Evolutionary conservation across 1,284 basidiomycete species (phyloP).

Genomic region (Heterobasidion parviporum): DNA sequence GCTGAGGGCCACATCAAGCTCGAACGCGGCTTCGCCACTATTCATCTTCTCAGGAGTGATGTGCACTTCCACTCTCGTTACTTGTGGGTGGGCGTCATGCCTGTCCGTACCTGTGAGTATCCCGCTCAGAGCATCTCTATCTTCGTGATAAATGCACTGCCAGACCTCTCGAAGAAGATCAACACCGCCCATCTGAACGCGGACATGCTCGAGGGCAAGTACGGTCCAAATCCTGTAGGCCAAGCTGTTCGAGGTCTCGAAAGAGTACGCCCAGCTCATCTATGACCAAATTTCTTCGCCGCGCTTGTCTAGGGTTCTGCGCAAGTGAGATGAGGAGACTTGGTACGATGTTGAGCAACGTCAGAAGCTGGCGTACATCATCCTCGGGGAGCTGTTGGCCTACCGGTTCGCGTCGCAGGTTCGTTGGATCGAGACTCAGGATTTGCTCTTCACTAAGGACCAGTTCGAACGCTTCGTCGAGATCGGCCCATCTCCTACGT

Average conservation of each 20-base stretch:
- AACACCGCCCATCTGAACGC: slow-evolving; percentile 86
- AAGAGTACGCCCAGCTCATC: slow-evolving; percentile 89
- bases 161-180: slow-evolving; percentile 97
- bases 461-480: slow-evolving; percentile 93
- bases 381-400: slow-evolving; percentile 92
- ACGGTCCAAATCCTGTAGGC: slow-evolving; percentile 97
- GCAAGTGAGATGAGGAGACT: slow-evolving; percentile 87
- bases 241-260: slow-evolving; percentile 86
- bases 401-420: slow-evolving; percentile 97
- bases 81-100: slow-evolving; percentile 97
- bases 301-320: slow-evolving; percentile 87
- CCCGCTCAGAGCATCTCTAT: background rate
- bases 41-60: slow-evolving; percentile 94
- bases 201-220: slow-evolving; percentile 87
- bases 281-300: slow-evolving; percentile 93
- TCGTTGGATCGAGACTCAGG: slow-evolving; percentile 98
- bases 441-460: slow-evolving; percentile 86
- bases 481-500: slow-evolving; percentile 91
- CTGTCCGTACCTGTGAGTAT: slow-evolving; percentile 82
- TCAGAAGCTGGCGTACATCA: slow-evolving; percentile 90
- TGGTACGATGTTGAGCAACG: slow-evolving; percentile 82
- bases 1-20: slow-evolving; percentile 88
- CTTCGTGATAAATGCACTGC: too few relatives aligned
- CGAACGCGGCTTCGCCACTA: slow-evolving; percentile 94
- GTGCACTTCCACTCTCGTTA: slow-evolving; percentile 99